These are phyloP conservation scores for Tritrichomonas foetus DNA, from an alignment of 208 protist genomes.

Conservation along the genomic window DNA sequence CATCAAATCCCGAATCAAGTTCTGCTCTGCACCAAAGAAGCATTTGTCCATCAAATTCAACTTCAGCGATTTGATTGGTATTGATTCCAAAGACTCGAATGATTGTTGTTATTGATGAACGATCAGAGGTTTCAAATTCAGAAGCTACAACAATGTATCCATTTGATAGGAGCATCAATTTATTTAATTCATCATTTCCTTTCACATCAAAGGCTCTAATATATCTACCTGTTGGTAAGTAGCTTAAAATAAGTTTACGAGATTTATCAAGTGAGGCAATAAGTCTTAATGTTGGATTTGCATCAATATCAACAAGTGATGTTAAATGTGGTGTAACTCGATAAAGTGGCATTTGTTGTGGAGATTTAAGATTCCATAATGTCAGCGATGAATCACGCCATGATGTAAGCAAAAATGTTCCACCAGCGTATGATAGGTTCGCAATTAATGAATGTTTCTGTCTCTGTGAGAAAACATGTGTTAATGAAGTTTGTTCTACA, in stretches of 20 bases:
- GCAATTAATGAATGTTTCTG: neutral
- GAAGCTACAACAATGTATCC: neutral
- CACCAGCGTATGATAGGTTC: neutral
- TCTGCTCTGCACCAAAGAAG: neutral
- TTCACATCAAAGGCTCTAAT: neutral
- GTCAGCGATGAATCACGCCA: slow-evolving; percentile 18
- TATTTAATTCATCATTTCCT: neutral
- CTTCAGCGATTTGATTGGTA: neutral
- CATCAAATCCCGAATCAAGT: neutral
- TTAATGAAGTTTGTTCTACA: neutral
- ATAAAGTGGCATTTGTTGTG: neutral
- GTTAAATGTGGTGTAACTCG: slow-evolving; percentile 8
- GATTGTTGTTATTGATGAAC: neutral
- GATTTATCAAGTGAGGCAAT: neutral
- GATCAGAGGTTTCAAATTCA: neutral
- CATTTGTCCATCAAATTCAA: neutral
- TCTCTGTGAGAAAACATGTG: neutral
- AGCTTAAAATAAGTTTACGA: neutral
- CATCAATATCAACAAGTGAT: neutral
- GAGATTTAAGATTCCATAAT: neutral
- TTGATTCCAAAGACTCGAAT: neutral
- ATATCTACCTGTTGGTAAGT: neutral
- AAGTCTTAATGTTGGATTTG: neutral
- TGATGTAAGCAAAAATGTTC: neutral
- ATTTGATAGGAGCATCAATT: neutral